A percentile compares a stretch with the other conserved stretches of the same genome.
These are phyloP conservation scores for Phytophthora sp. DNA, from an alignment of 352 stramenopile species.

Conservation along the genomic window DNA sequence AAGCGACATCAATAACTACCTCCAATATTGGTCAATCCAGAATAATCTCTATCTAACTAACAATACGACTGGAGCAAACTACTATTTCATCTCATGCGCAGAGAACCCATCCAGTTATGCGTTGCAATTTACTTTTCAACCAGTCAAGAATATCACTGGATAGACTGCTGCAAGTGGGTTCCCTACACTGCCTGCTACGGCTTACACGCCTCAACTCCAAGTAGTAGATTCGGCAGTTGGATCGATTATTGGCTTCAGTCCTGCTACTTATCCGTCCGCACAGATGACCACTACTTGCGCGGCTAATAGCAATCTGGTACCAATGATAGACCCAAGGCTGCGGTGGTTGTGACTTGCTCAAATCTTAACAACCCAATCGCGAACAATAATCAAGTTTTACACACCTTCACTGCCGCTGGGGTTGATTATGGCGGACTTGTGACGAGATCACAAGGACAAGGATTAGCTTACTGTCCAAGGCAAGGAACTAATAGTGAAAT, in stretches of 20 bases:
- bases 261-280: constrained; percentile 10
- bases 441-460: no score
- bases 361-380: constrained; percentile 27
- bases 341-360: constrained; percentile 8
- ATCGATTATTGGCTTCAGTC: constrained; percentile 8
- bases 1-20: no score
- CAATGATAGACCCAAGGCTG: constrained; percentile 9
- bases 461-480: no score
- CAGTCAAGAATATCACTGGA: neutral
- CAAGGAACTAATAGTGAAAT: no score
- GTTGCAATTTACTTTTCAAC: neutral
- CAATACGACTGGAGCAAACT: neutral
- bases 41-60: neutral
- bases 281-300: no score
- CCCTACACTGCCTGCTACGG: no score
- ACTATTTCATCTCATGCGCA: neutral
- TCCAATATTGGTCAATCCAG: neutral
- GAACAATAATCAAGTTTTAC: no score
- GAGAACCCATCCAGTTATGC: neutral
- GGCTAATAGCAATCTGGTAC: no score
- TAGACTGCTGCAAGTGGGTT: no score
- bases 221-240: no score
- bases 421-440: no score
- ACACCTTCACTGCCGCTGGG: constrained; percentile 13
- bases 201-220: no score